phyloP scores from a whole-genome alignment of 306 rosid species.

The Medicago ruthenica region DNA sequence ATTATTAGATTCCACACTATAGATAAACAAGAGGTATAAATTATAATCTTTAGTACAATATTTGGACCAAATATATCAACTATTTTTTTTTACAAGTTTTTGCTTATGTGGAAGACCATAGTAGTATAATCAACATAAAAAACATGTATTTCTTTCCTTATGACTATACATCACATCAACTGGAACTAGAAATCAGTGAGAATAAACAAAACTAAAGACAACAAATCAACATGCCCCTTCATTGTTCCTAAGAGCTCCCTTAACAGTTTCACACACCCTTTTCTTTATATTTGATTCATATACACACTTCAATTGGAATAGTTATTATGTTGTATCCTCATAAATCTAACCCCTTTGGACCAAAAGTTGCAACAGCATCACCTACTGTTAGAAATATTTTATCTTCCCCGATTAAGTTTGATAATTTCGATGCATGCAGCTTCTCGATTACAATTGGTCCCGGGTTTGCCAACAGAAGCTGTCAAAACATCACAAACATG shows the following conservation, averaged over 20 bases:
- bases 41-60: no score
- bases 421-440: constrained; percentile 64
- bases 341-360: constrained; percentile 41
- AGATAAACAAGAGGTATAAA: background rate
- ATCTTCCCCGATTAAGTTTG: constrained; percentile 59
- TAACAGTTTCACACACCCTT: constrained; percentile 20
- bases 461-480: constrained; percentile 81
- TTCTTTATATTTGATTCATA: background rate
- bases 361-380: constrained; percentile 63
- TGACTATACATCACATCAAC: constrained; percentile 15
- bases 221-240: constrained; percentile 7
- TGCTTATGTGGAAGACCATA: no score
- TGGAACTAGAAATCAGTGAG: background rate
- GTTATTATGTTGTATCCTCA: constrained; percentile 1
- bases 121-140: background rate
- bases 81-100: no score
- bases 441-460: constrained; percentile 80
- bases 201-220: background rate
- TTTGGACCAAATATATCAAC: no score
- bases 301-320: background rate
- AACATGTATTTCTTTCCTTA: background rate
- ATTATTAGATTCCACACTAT: background rate
- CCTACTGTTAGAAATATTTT: constrained; percentile 72
- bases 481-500: constrained; percentile 27
- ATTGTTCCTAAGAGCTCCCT: background rate